Base-by-base conservation (phyloP, 805 yeast genomes). In the Sugiyamaella smithiae region DNA sequence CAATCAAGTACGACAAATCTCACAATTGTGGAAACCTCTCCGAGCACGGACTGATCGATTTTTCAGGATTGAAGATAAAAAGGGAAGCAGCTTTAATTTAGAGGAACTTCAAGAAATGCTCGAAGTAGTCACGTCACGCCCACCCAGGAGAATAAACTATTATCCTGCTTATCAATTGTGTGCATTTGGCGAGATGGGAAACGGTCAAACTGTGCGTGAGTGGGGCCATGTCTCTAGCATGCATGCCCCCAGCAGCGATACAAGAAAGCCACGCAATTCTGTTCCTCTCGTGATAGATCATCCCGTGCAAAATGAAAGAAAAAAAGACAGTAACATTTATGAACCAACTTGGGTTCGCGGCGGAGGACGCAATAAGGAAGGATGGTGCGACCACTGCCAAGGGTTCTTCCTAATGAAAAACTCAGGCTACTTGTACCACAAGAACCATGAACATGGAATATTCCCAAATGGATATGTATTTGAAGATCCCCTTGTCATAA, bases 381-480 rank as follows among this genome's bases (percentile, higher is more conserved):
- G 57, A 19, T 56, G 55, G 56, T 58, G 61, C 38, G 60, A 52
- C 25, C 51, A 54, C 40, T 58, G 61, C 43, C 38, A 35, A 16
- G 38, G 38, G 20, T 35, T 35, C 16, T 35, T 16, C 20, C 49
- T 41, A 12, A 53, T 57, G 54, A 58, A 58, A 40, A 56, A 56
- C 47, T 48, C 54, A 16, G 59, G 59, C 4, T 58, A 58, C 32
- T 48, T 58, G 19, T 58, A 58, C 35, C 61, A 58, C 44, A 52
- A 57, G 40, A 56, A 58, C 48, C 57, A 56, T 41, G 61, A 56
- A 43, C 61, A 58, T 31, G 61, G 61, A 23, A 51, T 56, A 11
- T 55, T 55, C 44, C 60, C 61, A 31, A 56, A 50, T 20, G 58
- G 58, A 7, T 19, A 49, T 26, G 51, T 58, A 2, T 55, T 58